phyloP scores from a whole-genome alignment of 352 stramenopile species.

The Globisporangium recalcitrans region DNA sequence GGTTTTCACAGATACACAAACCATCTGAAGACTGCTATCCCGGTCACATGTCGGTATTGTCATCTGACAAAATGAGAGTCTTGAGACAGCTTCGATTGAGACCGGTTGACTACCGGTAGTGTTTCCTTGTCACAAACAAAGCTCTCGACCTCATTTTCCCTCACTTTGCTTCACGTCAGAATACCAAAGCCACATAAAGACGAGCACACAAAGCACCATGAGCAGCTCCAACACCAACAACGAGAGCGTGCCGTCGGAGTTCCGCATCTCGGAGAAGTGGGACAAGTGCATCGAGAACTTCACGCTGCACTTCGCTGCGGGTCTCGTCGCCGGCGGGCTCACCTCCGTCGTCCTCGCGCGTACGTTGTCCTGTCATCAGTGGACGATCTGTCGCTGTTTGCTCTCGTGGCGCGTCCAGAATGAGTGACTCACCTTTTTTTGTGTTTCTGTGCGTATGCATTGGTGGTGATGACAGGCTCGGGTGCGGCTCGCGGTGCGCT shows the following conservation, averaged over 20 bases:
- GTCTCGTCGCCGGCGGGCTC: constrained; percentile 75
- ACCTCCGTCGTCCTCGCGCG: constrained; percentile 78
- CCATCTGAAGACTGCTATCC: too few relatives aligned
- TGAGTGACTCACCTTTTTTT: neutral
- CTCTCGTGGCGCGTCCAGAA: neutral
- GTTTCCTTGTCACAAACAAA: constrained; percentile 2
- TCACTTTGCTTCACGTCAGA: constrained; percentile 15
- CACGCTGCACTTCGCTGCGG: constrained; percentile 77
- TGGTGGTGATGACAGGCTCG: constrained; percentile 35
- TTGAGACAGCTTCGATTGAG: too few relatives aligned
- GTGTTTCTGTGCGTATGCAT: neutral
- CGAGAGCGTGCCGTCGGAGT: constrained; percentile 79
- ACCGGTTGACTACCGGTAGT: constrained; percentile 1
- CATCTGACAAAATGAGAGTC: too few relatives aligned
- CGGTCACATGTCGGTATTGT: too few relatives aligned
- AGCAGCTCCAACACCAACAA: constrained; percentile 28
- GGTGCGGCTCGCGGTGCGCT: constrained; percentile 54
- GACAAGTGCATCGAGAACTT: constrained; percentile 90
- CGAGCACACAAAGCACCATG: constrained; percentile 6
- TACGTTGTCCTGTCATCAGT: constrained; percentile 28
- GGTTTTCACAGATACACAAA: too few relatives aligned
- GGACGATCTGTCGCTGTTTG: neutral
- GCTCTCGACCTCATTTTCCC: neutral
- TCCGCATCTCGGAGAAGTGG: constrained; percentile 89
- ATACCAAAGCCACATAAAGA: constrained; percentile 7